These are phyloP conservation scores for Purpureocillium takamizusanense DNA, from an alignment of 2,329 filamentous ascomycete genomes.

Conservation along the genomic window DNA sequence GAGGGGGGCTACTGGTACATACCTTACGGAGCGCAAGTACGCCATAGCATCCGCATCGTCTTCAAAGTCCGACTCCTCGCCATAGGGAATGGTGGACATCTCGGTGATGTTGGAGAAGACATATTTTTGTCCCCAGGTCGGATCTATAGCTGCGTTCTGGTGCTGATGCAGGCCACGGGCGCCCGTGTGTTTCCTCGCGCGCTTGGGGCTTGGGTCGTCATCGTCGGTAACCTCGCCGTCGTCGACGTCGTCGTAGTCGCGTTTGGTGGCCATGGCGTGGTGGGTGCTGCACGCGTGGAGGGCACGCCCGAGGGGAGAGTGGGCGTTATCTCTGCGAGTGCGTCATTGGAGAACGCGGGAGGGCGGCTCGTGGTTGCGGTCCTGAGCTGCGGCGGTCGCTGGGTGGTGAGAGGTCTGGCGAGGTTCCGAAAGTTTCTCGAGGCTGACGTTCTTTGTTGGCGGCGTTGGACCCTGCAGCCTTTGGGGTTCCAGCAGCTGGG, in stretches of 20 bases:
- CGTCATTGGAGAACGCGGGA: too few species aligned
- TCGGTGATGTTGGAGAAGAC: conserved; percentile 58
- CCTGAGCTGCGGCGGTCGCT: too few species aligned
- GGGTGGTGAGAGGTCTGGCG: too few species aligned
- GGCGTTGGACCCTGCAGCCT: too few species aligned
- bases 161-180: conserved; percentile 29
- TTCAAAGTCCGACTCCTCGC: conserved; percentile 57
- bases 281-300: too few species aligned
- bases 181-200: conserved; percentile 12
- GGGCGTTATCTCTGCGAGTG: too few species aligned
- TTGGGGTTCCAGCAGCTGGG: too few species aligned
- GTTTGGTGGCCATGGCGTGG: conserved; percentile 24
- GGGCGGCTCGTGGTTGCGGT: too few species aligned
- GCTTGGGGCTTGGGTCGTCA: conserved; percentile 17
- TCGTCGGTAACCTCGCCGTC: conserved; percentile 16
- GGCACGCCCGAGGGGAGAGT: too few species aligned
- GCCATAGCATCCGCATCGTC: conserved; percentile 59
- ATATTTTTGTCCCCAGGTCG: conserved; percentile 61
- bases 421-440: too few species aligned
- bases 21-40: conserved; percentile 66
- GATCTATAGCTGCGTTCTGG: conserved; percentile 43
- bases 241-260: conserved; percentile 20
- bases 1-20: conserved; percentile 20
- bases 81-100: conserved; percentile 31
- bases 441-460: too few species aligned